A percentile compares a stretch with the other conserved stretches of the same genome.
These are phyloP conservation scores for Schizopora paradoxa DNA, from an alignment of 1,284 basidiomycete species.

Conservation along the genomic window DNA sequence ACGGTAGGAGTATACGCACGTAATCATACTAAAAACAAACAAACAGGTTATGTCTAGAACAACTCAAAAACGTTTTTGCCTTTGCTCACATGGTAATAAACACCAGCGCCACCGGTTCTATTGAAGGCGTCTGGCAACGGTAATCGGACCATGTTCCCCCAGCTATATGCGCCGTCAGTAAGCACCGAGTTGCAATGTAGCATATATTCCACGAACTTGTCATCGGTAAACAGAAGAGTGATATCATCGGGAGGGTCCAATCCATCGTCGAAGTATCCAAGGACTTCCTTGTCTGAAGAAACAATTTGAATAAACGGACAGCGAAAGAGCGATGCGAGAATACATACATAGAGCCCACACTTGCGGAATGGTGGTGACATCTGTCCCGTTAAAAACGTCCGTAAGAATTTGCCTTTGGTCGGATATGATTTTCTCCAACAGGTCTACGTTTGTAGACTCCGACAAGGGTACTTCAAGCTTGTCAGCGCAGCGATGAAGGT, in stretches of 20 bases:
- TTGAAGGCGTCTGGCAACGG: conserved; percentile 47
- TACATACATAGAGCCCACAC: conserved; percentile 58
- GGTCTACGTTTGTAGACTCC: conserved; percentile 42
- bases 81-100: conserved; percentile 65
- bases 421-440: conserved; percentile 51
- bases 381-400: conserved; percentile 44
- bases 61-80: too few species aligned
- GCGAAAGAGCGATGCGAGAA: background rate
- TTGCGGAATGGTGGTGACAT: conserved; percentile 53
- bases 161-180: conserved; percentile 30
- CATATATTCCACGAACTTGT: conserved; percentile 38
- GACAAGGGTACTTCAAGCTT: conserved; percentile 42
- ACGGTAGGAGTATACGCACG: conserved; percentile 27
- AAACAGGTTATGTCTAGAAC: background rate
- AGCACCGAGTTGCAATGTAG: background rate
- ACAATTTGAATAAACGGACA: too few species aligned
- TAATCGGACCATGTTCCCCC: conserved; percentile 55
- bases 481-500: conserved; percentile 1
- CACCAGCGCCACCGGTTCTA: conserved; percentile 57
- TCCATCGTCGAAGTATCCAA: conserved; percentile 61
- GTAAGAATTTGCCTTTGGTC: conserved; percentile 62
- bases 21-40: conserved; percentile 38
- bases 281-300: conserved; percentile 50
- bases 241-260: conserved; percentile 52
- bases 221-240: conserved; percentile 55